phyloP scores from a whole-genome alignment of 768 basidiomycete species.

The Psilocybe sp. region DNA sequence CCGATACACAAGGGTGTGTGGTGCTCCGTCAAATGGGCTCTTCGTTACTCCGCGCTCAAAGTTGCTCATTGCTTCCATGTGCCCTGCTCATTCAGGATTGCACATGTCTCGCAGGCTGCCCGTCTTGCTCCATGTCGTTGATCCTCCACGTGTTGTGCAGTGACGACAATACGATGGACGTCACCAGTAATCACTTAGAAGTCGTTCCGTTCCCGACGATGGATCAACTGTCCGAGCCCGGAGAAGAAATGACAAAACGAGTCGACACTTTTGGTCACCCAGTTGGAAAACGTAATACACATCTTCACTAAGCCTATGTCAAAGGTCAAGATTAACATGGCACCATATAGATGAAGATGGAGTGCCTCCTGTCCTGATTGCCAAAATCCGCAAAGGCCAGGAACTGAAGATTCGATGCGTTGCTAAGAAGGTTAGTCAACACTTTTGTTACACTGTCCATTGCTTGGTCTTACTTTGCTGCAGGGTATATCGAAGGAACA shows the following conservation, averaged over 20 bases:
- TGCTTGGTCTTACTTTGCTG: constrained; percentile 1
- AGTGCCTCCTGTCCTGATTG: constrained; percentile 73
- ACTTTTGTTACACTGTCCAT: not conserved
- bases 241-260: constrained; percentile 75
- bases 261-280: constrained; percentile 76
- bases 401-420: constrained; percentile 82
- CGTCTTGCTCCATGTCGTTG: constrained; percentile 83
- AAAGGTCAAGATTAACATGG: constrained; percentile 7
- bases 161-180: constrained; percentile 71
- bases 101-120: constrained; percentile 80
- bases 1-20: constrained; percentile 67
- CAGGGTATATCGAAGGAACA: constrained; percentile 98
- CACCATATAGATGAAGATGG: constrained; percentile 53
- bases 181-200: constrained; percentile 86
- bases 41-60: not conserved
- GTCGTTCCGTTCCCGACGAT: constrained; percentile 41
- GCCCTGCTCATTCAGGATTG: constrained; percentile 68
- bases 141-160: constrained; percentile 73
- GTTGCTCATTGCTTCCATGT: not conserved
- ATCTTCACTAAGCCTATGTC: constrained; percentile 1
- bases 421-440: constrained; percentile 63
- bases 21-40: constrained; percentile 1
- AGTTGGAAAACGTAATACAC: constrained; percentile 71
- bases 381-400: constrained; percentile 93
- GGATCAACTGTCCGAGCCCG: constrained; percentile 38